Percentiles rank a stretch among this genome's conserved stretches.
Conservation (phyloP, 1,284 basidiomycete genomes). For the Trichosporon inkin region DNA sequence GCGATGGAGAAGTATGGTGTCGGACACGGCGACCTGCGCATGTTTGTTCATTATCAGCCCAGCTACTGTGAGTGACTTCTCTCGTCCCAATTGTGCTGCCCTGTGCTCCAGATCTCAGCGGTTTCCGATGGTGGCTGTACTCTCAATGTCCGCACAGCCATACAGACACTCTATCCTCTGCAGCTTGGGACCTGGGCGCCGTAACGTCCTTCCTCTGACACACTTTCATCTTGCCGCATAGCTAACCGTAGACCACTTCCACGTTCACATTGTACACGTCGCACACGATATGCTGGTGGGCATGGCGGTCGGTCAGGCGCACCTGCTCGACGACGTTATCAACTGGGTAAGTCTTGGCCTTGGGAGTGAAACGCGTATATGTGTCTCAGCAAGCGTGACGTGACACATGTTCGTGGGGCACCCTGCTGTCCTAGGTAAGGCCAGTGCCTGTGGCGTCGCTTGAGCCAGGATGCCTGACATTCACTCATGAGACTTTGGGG, state of each 20-base stretch:
- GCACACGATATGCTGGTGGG: constrained; percentile 63
- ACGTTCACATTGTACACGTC: constrained; percentile 86
- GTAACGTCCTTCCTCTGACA: too few relatives aligned
- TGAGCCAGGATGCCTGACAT: too few relatives aligned
- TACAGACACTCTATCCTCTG: too few relatives aligned
- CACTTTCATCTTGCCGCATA: too few relatives aligned
- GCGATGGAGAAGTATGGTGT: constrained; percentile 68
- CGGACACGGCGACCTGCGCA: constrained; percentile 62
- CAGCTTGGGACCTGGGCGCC: too few relatives aligned
- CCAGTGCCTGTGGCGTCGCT: too few relatives aligned
- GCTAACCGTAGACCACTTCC: constrained; percentile 71
- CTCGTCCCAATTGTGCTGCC: background rate
- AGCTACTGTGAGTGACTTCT: constrained; percentile 71
- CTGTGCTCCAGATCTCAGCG: too few relatives aligned
- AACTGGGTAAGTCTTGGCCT: constrained; percentile 58
- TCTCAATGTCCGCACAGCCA: background rate
- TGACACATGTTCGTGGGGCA: too few relatives aligned
- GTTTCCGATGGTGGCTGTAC: background rate
- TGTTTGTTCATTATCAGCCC: constrained; percentile 94
- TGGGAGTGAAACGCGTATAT: too few relatives aligned
- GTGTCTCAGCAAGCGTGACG: too few relatives aligned
- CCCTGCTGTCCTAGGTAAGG: too few relatives aligned
- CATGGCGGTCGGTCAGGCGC: constrained; percentile 83
- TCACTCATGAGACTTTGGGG: too few relatives aligned
- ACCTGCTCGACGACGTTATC: constrained; percentile 88